These are phyloP conservation scores for Phytopythium chamaehyphon DNA, from an alignment of 352 stramenopile species.

Conservation along the genomic window DNA sequence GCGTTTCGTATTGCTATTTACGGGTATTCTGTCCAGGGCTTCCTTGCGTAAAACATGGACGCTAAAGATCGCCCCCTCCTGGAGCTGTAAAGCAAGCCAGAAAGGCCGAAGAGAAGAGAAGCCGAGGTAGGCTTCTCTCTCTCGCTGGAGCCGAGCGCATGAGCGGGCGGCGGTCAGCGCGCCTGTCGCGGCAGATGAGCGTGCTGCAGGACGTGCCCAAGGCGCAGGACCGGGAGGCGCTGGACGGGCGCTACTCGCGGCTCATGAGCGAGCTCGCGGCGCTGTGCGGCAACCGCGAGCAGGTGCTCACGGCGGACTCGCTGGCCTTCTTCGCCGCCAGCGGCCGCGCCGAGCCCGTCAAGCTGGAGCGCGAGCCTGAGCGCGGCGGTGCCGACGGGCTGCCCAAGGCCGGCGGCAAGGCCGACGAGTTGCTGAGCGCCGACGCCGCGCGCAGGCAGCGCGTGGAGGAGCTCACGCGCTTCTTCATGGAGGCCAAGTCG, in stretches of 20 bases:
- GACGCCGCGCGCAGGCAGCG: constrained; percentile 74
- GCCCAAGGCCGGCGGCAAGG: constrained; percentile 38
- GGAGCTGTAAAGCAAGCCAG: too few species aligned
- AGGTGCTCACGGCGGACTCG: constrained; percentile 72
- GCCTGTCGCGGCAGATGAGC: constrained; percentile 58
- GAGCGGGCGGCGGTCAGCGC: constrained; percentile 26
- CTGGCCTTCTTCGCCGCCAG: constrained; percentile 59
- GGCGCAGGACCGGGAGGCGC: constrained; percentile 65
- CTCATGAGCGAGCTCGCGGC: constrained; percentile 72
- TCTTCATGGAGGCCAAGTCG: constrained; percentile 89
- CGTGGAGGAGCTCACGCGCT: constrained; percentile 83
- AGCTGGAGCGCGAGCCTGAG: constrained; percentile 65
- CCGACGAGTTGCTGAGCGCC: constrained; percentile 67
- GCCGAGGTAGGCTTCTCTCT: too few species aligned
- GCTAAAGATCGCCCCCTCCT: too few species aligned
- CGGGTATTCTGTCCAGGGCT: too few species aligned
- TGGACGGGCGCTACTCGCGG: constrained; percentile 64
- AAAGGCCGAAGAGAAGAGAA: too few species aligned
- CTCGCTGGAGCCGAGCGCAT: constrained; percentile 2
- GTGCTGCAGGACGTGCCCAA: constrained; percentile 79
- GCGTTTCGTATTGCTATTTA: too few species aligned
- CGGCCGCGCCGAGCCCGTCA: constrained; percentile 63
- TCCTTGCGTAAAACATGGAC: too few species aligned
- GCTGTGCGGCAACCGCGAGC: constrained; percentile 69
- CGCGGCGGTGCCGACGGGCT: constrained; percentile 12